Conservation (phyloP, 495 filamentous ascomycete species). For the Emericellopsis terricola region DNA sequence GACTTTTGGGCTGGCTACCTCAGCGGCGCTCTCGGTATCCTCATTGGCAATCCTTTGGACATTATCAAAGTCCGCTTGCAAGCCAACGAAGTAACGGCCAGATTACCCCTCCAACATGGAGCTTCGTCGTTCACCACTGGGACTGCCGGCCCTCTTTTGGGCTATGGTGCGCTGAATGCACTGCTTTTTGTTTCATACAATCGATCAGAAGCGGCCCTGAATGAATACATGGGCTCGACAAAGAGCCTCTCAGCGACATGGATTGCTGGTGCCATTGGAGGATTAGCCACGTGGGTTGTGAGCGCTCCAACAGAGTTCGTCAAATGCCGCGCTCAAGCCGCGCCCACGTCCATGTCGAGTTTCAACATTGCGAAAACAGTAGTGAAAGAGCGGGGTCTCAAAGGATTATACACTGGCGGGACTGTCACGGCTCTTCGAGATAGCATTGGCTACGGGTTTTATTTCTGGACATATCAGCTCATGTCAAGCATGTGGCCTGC, state of each 20-base stretch:
- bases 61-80: slow-evolving; percentile 72
- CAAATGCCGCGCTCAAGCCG: slow-evolving; percentile 65
- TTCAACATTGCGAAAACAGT: slow-evolving; percentile 40
- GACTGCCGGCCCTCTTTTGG: slow-evolving; percentile 61
- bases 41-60: slow-evolving; percentile 79
- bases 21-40: slow-evolving; percentile 62
- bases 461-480: slow-evolving; percentile 79
- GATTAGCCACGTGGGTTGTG: slow-evolving; percentile 64
- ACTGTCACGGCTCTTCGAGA: slow-evolving; percentile 63
- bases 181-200: slow-evolving; percentile 78
- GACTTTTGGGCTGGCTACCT: slow-evolving; percentile 83
- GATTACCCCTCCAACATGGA: slow-evolving; percentile 5
- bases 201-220: slow-evolving; percentile 42
- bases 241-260: slow-evolving; percentile 39
- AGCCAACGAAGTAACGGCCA: slow-evolving; percentile 20
- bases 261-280: slow-evolving; percentile 57
- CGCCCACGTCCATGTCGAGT: slow-evolving; percentile 5
- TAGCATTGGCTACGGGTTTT: slow-evolving; percentile 80
- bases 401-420: slow-evolving; percentile 63
- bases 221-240: slow-evolving; percentile 18
- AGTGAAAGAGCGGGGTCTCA: slow-evolving; percentile 38
- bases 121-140: slow-evolving; percentile 18
- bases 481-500: slow-evolving; percentile 34
- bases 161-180: slow-evolving; percentile 79
- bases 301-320: slow-evolving; percentile 75